These are phyloP conservation scores for Auricularia sp. DNA, from an alignment of 768 basidiomycete genomes.

Conservation along the genomic window DNA sequence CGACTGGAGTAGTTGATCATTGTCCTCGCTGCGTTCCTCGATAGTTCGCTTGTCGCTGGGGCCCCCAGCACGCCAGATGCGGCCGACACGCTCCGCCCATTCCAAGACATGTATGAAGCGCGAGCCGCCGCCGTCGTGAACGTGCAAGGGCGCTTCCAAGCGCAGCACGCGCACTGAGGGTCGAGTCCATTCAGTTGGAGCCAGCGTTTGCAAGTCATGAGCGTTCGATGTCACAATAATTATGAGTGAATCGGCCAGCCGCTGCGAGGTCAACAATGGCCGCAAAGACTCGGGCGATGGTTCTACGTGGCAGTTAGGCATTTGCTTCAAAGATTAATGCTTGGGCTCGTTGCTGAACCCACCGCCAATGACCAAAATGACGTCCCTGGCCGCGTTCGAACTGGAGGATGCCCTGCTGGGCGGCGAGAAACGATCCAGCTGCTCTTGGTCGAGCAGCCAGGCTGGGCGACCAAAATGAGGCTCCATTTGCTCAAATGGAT, in stretches of 20 bases:
- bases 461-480: not conserved
- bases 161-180: conserved; percentile 28
- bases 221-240: conserved; percentile 23
- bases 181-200: conserved; percentile 14
- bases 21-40: not conserved
- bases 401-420: conserved; percentile 5
- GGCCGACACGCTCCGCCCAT: conserved; percentile 31
- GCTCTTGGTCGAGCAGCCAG: conserved; percentile 19
- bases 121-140: conserved; percentile 24
- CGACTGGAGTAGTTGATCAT: not conserved
- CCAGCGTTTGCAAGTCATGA: conserved; percentile 19
- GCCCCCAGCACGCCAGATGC: conserved; percentile 24
- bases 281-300: conserved; percentile 24
- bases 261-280: conserved; percentile 25
- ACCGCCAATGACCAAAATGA: conserved; percentile 32
- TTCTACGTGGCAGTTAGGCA: conserved; percentile 12
- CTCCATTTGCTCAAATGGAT: conserved; percentile 21
- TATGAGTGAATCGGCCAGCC: conserved; percentile 28
- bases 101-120: conserved; percentile 28
- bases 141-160: conserved; percentile 23
- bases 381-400: conserved; percentile 19
- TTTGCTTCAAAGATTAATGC: no score
- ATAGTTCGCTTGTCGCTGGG: not conserved
- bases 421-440: conserved; percentile 16
- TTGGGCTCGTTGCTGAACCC: conserved; percentile 8